Base-by-base conservation (phyloP, 176 grass and related monocot genomes). In the Pharus latifolius region DNA sequence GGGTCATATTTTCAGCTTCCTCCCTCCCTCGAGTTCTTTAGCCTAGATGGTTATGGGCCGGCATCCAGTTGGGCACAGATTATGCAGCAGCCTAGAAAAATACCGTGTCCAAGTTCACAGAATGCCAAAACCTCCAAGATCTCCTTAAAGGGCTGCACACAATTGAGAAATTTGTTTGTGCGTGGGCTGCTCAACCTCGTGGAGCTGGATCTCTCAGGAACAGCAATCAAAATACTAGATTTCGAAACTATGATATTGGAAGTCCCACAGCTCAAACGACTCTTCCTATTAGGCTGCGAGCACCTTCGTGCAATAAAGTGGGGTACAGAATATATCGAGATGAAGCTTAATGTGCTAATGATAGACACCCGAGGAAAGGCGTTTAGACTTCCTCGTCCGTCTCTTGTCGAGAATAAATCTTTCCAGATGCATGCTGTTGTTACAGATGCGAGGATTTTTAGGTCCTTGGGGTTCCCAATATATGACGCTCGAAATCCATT, bases 211-310 rank as follows among this genome's bases (percentile, higher is more conserved):
- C 45, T 79, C 19, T 79, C 66, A 12, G 25, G 33, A 32, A 62
- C 22, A 5, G 3, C 66, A 28, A 42, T 80, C 45, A 80, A 71
- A 33, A 38, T 31, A 30, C 31, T 79, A 50, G 43, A 70, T 44
- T 49, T 79, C 3, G 0, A 2, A 10, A 78, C 43, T 50, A 78
- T 40, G 76, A 43, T 79, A 1, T 1, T 41, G 26, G 1, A 70
- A 12, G 44, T 50, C 54, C 76, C 32, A 0, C 1, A 0, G 0
- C 76, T 79, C n/a, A 69, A 60, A 29, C 5, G 28, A 26, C 14
- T 78, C 16, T 48, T 78, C 34, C 10, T 59, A 0, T 2, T 80
- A 0, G 68, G 58, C 1, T 80, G 78, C 20, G 20, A 56, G 37
- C 10, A 14, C 0, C 58, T 80, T 1, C 3, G 29, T 23, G 16